Conservation (phyloP, 345 rosid genomes). For the Streptanthus diversifolius region DNA sequence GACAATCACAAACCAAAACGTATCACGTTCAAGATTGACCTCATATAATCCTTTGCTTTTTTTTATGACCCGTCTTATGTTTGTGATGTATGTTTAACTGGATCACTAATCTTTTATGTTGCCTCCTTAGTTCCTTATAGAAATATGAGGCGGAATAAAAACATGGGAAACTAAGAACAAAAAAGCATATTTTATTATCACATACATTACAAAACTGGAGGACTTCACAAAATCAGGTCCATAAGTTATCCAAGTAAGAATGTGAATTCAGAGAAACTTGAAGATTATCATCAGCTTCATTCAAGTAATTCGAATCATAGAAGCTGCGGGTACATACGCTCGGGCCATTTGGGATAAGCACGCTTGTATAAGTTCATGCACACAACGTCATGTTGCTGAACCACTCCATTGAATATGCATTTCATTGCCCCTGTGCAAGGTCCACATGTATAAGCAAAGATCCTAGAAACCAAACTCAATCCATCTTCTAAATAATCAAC, state of each 20-base stretch:
- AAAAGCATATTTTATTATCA: neutral
- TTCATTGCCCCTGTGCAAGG: constrained; percentile 71
- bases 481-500: neutral
- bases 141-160: neutral
- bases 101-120: neutral
- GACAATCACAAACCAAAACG: no score
- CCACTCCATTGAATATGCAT: constrained; percentile 75
- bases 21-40: neutral
- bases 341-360: constrained; percentile 90
- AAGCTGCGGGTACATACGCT: constrained; percentile 51
- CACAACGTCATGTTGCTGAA: constrained; percentile 83
- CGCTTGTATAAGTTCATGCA: constrained; percentile 93
- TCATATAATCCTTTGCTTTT: no score
- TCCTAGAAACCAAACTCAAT: neutral
- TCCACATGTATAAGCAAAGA: neutral
- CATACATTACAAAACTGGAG: neutral
- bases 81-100: neutral
- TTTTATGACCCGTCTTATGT: neutral
- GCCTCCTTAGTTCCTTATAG: neutral
- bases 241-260: neutral
- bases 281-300: neutral
- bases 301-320: neutral
- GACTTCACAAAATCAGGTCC: neutral
- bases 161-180: neutral
- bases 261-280: neutral